A percentile compares a stretch with the other conserved stretches of the same genome.
Evolutionary conservation across 805 yeast genomes (phyloP).

Genomic region (Nakazawaea anatomiae): DNA sequence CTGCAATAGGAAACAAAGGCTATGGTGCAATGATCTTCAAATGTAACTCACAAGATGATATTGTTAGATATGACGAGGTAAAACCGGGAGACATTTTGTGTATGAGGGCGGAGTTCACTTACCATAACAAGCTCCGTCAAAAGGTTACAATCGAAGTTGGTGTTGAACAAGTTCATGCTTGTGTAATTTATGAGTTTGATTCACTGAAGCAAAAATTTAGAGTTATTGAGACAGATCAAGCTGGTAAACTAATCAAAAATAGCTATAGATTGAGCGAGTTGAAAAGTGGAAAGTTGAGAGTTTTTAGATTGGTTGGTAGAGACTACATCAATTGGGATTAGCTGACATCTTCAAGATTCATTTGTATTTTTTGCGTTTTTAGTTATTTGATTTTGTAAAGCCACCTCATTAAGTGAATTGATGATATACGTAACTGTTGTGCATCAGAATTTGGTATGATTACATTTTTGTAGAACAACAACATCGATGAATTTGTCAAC

Average conservation of each 20-base stretch:
- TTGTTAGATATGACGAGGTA: constrained; percentile 53
- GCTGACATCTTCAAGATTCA: too few relatives aligned
- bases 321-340: constrained; percentile 62
- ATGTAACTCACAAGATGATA: constrained; percentile 47
- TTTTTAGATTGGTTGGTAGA: constrained; percentile 74
- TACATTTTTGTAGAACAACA: not conserved
- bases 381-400: not conserved
- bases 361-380: not conserved
- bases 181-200: constrained; percentile 71
- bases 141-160: constrained; percentile 60
- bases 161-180: constrained; percentile 39
- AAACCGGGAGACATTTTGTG: constrained; percentile 83
- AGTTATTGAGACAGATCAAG: constrained; percentile 51
- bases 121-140: constrained; percentile 50
- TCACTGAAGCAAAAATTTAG: constrained; percentile 61
- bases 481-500: not conserved
- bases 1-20: constrained; percentile 58
- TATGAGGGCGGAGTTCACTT: constrained; percentile 66
- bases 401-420: not conserved
- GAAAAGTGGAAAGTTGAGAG: constrained; percentile 71
- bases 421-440: too few relatives aligned
- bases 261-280: constrained; percentile 67
- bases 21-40: constrained; percentile 58
- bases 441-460: too few relatives aligned
- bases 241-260: constrained; percentile 50